A percentile compares a stretch with the other conserved stretches of the same genome.
phyloP scores from a whole-genome alignment of 345 rosid genomes.

The Leavenworthia alabamica region DNA sequence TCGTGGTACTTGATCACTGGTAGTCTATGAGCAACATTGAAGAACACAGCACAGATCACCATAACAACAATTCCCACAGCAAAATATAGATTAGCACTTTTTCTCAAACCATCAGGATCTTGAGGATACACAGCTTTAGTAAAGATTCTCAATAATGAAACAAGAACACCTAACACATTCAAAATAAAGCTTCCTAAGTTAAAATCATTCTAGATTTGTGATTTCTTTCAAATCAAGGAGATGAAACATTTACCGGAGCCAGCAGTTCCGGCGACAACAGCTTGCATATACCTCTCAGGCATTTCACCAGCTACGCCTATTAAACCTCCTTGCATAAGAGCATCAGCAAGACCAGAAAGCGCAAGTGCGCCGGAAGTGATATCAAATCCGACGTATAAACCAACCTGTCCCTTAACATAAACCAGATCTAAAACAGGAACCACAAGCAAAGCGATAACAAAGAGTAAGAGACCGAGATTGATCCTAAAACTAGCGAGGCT shows the following conservation, averaged over 20 bases:
- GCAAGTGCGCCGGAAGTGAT: slow-evolving; percentile 50
- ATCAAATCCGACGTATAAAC: slow-evolving; percentile 61
- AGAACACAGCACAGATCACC: slow-evolving; percentile 57
- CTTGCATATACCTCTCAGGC: slow-evolving; percentile 93
- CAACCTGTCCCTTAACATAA: slow-evolving; percentile 70
- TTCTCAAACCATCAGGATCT: slow-evolving; percentile 62
- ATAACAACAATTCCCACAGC: slow-evolving; percentile 63
- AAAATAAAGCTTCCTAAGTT: background rate
- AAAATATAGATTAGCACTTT: slow-evolving; percentile 79
- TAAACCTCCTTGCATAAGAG: slow-evolving; percentile 83
- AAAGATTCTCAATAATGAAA: slow-evolving; percentile 65
- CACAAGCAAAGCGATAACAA: slow-evolving; percentile 51
- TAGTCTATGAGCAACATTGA: slow-evolving; percentile 66
- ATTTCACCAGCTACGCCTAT: slow-evolving; percentile 88
- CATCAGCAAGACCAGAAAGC: slow-evolving; percentile 71
- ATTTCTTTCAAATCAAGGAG: background rate
- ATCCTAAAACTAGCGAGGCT: slow-evolving; percentile 66
- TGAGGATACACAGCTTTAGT: slow-evolving; percentile 78
- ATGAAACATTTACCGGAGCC: slow-evolving; percentile 61
- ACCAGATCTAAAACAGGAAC: slow-evolving; percentile 70
- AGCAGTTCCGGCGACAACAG: slow-evolving; percentile 90
- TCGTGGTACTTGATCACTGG: slow-evolving; percentile 72
- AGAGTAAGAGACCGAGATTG: slow-evolving; percentile 62
- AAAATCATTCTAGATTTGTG: background rate
- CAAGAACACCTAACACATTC: slow-evolving; percentile 61